phyloP scores from a whole-genome alignment of 2,329 filamentous ascomycete genomes.

The Dactylellina haptotyla region DNA sequence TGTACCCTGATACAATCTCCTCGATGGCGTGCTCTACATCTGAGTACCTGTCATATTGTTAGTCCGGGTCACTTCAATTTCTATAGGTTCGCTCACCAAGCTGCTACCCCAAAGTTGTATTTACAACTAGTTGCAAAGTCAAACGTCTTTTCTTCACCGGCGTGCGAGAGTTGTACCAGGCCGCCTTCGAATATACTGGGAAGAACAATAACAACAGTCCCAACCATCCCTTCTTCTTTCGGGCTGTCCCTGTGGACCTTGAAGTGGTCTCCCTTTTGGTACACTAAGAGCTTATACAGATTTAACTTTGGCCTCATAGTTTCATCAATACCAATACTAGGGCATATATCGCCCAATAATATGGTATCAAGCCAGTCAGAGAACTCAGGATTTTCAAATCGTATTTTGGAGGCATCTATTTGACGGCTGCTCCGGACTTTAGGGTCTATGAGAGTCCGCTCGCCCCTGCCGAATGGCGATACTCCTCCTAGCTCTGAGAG shows the following conservation, averaged over 20 bases:
- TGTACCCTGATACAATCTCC: constrained; percentile 23
- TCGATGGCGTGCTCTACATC: constrained; percentile 44
- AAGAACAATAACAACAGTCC: constrained; percentile 43
- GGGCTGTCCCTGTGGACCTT: constrained; percentile 34
- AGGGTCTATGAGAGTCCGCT: constrained; percentile 20
- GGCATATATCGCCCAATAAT: constrained; percentile 21
- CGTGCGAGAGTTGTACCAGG: constrained; percentile 30
- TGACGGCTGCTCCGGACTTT: constrained; percentile 42
- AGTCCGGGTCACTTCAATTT: not conserved
- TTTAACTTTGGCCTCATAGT: constrained; percentile 28
- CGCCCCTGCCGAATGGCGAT: constrained; percentile 43
- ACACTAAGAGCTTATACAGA: constrained; percentile 41
- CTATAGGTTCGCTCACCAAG: constrained; percentile 18
- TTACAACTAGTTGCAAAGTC: constrained; percentile 32
- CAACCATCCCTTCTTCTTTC: constrained; percentile 48
- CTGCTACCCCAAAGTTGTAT: constrained; percentile 28
- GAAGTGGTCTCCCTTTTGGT: constrained; percentile 41
- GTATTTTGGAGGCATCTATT: constrained; percentile 22
- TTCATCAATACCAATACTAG: constrained; percentile 26
- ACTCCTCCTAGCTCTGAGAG: constrained; percentile 8
- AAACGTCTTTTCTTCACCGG: constrained; percentile 22
- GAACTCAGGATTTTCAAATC: constrained; percentile 26
- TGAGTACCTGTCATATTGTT: constrained; percentile 33
- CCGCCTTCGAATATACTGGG: constrained; percentile 42
- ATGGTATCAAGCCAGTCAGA: constrained; percentile 24